Base-by-base conservation (phyloP, 106 monocot genomes). In the Acanthochlamys bracteata region DNA sequence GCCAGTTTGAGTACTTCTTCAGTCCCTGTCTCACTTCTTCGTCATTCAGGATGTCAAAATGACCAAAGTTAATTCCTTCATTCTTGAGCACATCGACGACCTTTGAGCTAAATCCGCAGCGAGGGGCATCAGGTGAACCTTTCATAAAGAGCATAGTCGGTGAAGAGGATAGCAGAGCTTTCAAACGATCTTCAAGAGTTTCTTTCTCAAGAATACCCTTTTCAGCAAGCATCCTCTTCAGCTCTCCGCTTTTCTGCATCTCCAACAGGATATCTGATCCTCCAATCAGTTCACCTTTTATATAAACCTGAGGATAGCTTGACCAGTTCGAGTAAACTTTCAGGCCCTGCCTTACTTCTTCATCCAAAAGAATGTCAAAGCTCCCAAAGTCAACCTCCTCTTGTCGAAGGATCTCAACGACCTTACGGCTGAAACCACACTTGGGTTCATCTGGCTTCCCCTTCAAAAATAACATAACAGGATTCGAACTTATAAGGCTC, bases 11-110 rank as follows among this genome's bases (percentile, higher is more conserved):
- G 27, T 72, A 88, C 0, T 78, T 70, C 73, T 98, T 98, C 68
- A 98, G 61, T 6, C 96, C 96, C 66, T 91, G 88, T 64, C 96
- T 83, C 25, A 91, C 91, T 56, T 88, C 96, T 22, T 98, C 96
- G 53, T 98, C 76, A n/a, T 64, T 68, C 53, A 98, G 68, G 40
- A 98, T 98, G 67, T 98, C 96, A 42, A 91, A 98, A 0, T 75
- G 76, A 39, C 85, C 85, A 69, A 88, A 98, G 15, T 41, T 70
- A 54, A 98, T 63, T 10, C 80, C 91, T 68, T 83, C 96, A 24
- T 79, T 60, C 41, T 66, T 80, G 49, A 98, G 83, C 11, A 84
- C 91, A 71, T 77, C 67, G 19, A 98, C 91, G 54, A 98, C 96
- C 63, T 98, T 98, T 15, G 83, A 72, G 67, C 96, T 98, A 69